Evolutionary conservation across 805 yeast genomes (phyloP).

Genomic region (Saturnispora diversa): DNA sequence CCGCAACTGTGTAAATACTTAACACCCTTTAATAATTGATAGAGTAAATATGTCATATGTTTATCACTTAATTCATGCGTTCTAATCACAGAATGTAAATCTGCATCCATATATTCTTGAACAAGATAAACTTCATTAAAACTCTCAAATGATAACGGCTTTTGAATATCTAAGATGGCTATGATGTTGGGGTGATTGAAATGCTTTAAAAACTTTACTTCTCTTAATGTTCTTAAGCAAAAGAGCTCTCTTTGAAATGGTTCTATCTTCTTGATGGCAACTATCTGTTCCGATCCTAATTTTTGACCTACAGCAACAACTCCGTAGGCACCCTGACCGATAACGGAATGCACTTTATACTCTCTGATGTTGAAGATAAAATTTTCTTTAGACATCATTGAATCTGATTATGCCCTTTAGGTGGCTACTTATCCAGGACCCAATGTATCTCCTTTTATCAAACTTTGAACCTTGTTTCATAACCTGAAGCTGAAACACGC

Average conservation of each 20-base stretch:
- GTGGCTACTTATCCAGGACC: too few species aligned
- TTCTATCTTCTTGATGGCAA: slow-evolving; percentile 71
- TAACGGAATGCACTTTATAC: slow-evolving; percentile 49
- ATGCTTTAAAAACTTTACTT: slow-evolving; percentile 54
- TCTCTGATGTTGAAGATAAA: slow-evolving; percentile 56
- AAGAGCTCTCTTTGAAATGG: slow-evolving; percentile 62
- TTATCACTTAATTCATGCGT: slow-evolving; percentile 53
- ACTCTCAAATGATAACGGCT: slow-evolving; percentile 48
- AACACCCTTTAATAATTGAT: slow-evolving; percentile 63
- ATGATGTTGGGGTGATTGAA: slow-evolving; percentile 72
- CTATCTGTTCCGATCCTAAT: slow-evolving; percentile 47
- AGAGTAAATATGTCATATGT: slow-evolving; percentile 61
- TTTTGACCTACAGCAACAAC: slow-evolving; percentile 66
- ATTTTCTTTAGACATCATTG: slow-evolving; percentile 30
- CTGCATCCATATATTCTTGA: slow-evolving; percentile 74
- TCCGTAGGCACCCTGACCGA: slow-evolving; percentile 83
- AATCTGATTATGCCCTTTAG: too few species aligned
- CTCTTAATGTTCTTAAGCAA: slow-evolving; percentile 64
- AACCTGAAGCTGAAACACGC: slow-evolving; percentile 8
- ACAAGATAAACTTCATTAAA: slow-evolving; percentile 68
- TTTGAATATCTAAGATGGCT: slow-evolving; percentile 55
- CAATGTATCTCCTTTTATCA: slow-evolving; percentile 1
- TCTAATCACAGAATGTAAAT: slow-evolving; percentile 53
- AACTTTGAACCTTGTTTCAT: slow-evolving; percentile 6
- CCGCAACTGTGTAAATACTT: slow-evolving; percentile 65